Evolutionary conservation across 129 eudicot genomes (phyloP).

Genomic region (Helianthus annuus): HanXRQr2.0-SUNRISE NC_035434.2:92503549-92504048

Average conservation of each 20-base stretch:
- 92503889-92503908: background rate
- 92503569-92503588: too few relatives aligned
- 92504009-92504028: slow-evolving; percentile 24
- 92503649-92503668: too few relatives aligned
- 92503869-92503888: background rate
- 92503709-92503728: background rate
- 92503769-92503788: background rate
- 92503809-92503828: background rate
- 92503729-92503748: background rate
- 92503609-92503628: too few relatives aligned
- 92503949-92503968: background rate
- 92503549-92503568: too few relatives aligned
- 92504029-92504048: slow-evolving; percentile 11
- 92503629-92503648: too few relatives aligned
- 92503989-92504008: slow-evolving; percentile 45
- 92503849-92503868: background rate
- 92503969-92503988: background rate
- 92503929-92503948: too few relatives aligned
- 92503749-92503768: background rate
- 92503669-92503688: too few relatives aligned
- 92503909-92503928: too few relatives aligned
- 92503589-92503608: too few relatives aligned
- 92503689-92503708: background rate
- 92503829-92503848: background rate
- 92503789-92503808: background rate